Base-by-base conservation (phyloP, 805 yeast species). In the Sugiyamaella mastotermitis region DNA sequence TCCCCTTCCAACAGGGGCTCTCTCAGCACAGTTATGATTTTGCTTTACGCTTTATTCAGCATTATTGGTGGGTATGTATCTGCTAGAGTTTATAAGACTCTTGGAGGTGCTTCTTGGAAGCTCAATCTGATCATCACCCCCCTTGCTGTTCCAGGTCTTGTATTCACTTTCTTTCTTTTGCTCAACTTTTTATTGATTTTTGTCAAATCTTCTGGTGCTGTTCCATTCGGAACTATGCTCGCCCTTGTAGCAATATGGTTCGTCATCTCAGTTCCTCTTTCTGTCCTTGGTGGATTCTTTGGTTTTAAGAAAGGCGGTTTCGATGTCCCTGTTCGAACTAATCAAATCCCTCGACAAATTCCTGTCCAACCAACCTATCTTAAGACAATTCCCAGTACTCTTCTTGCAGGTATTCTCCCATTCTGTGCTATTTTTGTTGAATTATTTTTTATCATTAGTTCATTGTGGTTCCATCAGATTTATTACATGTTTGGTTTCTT, bases 401-500 rank as follows among this genome's bases (percentile, higher is more conserved):
- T 84, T 29, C 69, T 84, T 45, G 83, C 94, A 1, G 97, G 97
- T 44, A 74, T 90, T 43, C 80, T 90, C 72, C 97, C 97, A 54
- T 87, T 90, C 57, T 94, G 95, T 7, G 81, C 95, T 15, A 83
- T 92, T 56, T 87, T 95, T 17, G 92, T 92, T 40, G 97, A 92
- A 66, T 75, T 92, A 75, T 88, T 86, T 63, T 90, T 87, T 66
- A 84, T 92, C 53, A 80, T 84, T 66, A 74, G 84, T 37, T 85
- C 95, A 22, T 64, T 92, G 49, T 90, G 98, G 98, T 85, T 83
- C 63, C 87, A 84, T 71, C 76, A 84, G 60, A 80, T 88, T 48
- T 92, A 76, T 69, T 92, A 88, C 71, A 90, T 92, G 97, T 92
- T 92, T 69, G 98, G 97, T 9, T 92, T 90, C 71, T 67, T 90